Base-by-base conservation (phyloP, 2,329 filamentous ascomycete species). In the Botrytis elliptica region DNA sequence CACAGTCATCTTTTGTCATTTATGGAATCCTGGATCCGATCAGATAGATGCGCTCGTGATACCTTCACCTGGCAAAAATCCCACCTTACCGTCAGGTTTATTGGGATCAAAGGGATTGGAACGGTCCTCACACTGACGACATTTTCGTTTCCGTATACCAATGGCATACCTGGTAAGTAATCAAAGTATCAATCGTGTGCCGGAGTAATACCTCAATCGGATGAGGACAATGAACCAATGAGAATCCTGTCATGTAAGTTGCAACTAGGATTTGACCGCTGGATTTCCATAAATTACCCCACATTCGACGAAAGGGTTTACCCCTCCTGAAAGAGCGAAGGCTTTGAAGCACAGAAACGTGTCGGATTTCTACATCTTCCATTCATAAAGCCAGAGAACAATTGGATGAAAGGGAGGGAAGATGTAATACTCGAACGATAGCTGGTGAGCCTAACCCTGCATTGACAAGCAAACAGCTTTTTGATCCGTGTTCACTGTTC, bases 201-300 rank as follows among this genome's bases (percentile, higher is more conserved):
- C 62, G 62, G 38, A 64, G 62, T 44, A 64, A 64, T 14, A 64
- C 38, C 62, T 64, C 62, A 14, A 44, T 64, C 38, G 64, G 33
- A 49, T 49, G 1, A 20, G 42, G 40, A 29, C 16, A 10, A 64
- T 29, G n/a, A 64, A 33, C 62, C 38, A 64, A 64, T 64, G n/a
- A 40, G 20, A 44, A 64, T 44, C 62, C 62, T 64, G 25, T 12
- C 62, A 42, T 64, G 25, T 57, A 57, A 18, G 7, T 63, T n/a
- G 38, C 22, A n/a, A n/a, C 36, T 42, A 42, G 22, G 38, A 42
- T 63, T 63, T 63, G 60, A 63, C 60, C 60, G 60, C 60, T 40
- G 60, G 25, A 63, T 18, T n/a, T 42, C 60, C 60, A 42, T n/a
- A 42, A n/a, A 20, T 3, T 29, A 64, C 40, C 62, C 62, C 62